phyloP scores from a whole-genome alignment of 78 protist genomes.

The Dictyostelium brefeldianum region DNA sequence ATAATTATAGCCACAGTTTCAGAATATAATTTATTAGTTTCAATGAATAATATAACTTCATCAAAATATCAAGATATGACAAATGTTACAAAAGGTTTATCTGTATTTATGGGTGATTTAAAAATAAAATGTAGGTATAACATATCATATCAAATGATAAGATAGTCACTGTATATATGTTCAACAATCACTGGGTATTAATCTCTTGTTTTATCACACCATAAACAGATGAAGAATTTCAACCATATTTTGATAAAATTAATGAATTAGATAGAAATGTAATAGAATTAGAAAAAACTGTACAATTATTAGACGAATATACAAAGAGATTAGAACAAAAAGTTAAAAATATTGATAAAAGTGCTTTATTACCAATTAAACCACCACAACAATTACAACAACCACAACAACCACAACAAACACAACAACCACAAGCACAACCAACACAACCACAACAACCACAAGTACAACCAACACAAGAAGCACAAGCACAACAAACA shows the following conservation, averaged over 20 bases:
- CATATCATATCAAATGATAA: no score
- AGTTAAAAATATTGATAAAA: slow-evolving; percentile 73
- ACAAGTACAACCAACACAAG: not conserved
- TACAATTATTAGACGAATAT: slow-evolving; percentile 71
- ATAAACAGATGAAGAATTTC: slow-evolving; percentile 74
- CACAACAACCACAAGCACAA: not conserved
- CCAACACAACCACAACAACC: not conserved
- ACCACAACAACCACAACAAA: slow-evolving; percentile 22
- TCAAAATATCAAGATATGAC: slow-evolving; percentile 79
- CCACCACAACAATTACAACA: slow-evolving; percentile 26
- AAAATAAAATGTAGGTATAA: slow-evolving; percentile 48
- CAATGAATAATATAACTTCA: slow-evolving; percentile 72
- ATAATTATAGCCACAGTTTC: slow-evolving; percentile 53
- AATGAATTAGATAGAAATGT: slow-evolving; percentile 74
- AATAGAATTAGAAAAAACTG: slow-evolving; percentile 74
- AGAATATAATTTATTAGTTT: slow-evolving; percentile 68
- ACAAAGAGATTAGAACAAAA: slow-evolving; percentile 73
- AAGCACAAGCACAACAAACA: not conserved
- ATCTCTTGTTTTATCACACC: no score
- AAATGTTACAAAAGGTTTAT: slow-evolving; percentile 58
- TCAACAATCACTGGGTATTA: no score
- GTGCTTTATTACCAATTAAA: slow-evolving; percentile 58
- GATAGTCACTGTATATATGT: no score
- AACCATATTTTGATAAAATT: slow-evolving; percentile 78
- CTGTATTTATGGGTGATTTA: slow-evolving; percentile 70